Percentiles rank a stretch among this genome's conserved stretches.
Evolutionary conservation across 441 rosid genomes (phyloP).

Genomic region (Gossypium gossypioides): DNA sequence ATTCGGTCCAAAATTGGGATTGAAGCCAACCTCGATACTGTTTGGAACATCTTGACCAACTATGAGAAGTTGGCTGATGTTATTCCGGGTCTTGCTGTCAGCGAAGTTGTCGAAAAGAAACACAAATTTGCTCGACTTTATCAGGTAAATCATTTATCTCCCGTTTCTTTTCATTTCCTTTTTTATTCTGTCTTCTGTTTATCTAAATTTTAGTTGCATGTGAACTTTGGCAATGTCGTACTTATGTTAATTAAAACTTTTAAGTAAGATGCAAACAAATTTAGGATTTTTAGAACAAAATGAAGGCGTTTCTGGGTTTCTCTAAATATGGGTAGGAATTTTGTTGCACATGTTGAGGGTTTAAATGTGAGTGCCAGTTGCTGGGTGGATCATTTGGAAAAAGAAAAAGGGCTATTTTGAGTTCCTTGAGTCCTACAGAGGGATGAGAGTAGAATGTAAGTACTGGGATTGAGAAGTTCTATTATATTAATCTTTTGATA

Average conservation of each 20-base stretch:
- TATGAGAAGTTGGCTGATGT: constrained; percentile 68
- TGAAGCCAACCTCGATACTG: constrained; percentile 52
- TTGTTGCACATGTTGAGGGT: neutral
- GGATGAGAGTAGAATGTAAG: neutral
- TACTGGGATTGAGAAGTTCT: neutral
- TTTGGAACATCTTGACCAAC: constrained; percentile 70
- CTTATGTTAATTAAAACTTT: neutral
- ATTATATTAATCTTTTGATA: neutral
- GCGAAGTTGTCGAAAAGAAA: constrained; percentile 62
- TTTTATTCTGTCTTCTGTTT: neutral
- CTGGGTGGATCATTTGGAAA: neutral
- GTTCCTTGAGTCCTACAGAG: too few species aligned
- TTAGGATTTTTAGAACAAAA: neutral
- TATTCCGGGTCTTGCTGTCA: constrained; percentile 69
- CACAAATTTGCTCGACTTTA: constrained; percentile 61
- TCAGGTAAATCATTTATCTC: constrained; percentile 39
- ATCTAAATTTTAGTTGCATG: neutral
- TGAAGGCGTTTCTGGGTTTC: neutral
- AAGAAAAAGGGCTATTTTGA: neutral
- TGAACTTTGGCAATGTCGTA: too few species aligned
- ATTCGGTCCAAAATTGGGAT: constrained; percentile 61
- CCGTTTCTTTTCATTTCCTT: neutral
- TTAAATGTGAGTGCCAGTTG: neutral
- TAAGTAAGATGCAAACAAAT: neutral
- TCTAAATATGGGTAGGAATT: neutral